A percentile compares a stretch with the other conserved stretches of the same genome.
Evolutionary conservation across 768 basidiomycete genomes (phyloP).

Genomic region (Boletellus ananas): DNA sequence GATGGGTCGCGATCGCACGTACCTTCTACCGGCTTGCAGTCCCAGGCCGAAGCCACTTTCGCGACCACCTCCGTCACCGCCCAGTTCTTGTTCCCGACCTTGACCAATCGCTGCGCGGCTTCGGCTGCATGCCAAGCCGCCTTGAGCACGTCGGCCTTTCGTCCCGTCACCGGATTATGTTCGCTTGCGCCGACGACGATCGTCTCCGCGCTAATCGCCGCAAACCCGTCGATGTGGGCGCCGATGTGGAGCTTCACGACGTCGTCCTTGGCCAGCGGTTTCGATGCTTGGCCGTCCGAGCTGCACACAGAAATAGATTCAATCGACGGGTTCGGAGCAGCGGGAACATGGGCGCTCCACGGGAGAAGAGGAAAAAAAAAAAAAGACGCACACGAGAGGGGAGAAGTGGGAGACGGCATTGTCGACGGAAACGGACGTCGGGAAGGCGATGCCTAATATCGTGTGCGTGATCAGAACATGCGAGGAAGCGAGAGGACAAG

Average conservation of each 20-base stretch:
- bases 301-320: conserved; percentile 38
- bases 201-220: conserved; percentile 91
- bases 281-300: conserved; percentile 68
- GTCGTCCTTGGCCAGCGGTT: conserved; percentile 76
- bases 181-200: conserved; percentile 79
- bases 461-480: conserved; percentile 5
- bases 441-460: conserved; percentile 83
- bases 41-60: conserved; percentile 66
- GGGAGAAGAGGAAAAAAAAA: not conserved
- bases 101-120: conserved; percentile 84
- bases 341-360: too few species aligned
- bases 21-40: conserved; percentile 95
- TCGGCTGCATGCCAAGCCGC: conserved; percentile 95
- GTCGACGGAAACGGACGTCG: conserved; percentile 91
- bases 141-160: conserved; percentile 86
- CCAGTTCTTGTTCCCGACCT: conserved; percentile 95
- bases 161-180: conserved; percentile 73
- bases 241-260: conserved; percentile 96
- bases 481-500: not conserved
- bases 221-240: conserved; percentile 97
- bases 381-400: conserved; percentile 73
- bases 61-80: conserved; percentile 83
- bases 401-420: conserved; percentile 95
- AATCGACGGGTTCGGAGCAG: conserved; percentile 1
- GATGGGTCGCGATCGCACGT: conserved; percentile 15